These are phyloP conservation scores for Domatiomyces globalis DNA, from an alignment of 2,329 filamentous ascomycete species.

Conservation along the genomic window DNA sequence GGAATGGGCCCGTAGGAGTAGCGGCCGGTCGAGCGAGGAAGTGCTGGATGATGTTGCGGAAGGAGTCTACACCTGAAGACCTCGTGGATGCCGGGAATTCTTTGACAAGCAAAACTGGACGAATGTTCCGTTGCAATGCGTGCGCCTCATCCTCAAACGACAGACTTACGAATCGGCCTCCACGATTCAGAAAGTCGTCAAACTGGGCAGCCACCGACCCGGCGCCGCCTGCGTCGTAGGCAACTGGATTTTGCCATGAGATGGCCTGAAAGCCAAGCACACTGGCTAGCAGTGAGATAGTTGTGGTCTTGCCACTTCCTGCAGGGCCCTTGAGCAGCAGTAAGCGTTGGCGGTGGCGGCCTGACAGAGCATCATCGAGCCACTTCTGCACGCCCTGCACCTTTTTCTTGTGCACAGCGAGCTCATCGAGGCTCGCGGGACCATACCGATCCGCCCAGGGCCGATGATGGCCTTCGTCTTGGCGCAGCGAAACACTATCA, in stretches of 20 bases:
- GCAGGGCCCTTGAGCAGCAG: slow-evolving; percentile 81
- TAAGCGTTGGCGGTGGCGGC: slow-evolving; percentile 48
- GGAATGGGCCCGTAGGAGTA: slow-evolving; percentile 34
- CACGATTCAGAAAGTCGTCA: slow-evolving; percentile 75
- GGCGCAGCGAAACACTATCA: slow-evolving; percentile 12
- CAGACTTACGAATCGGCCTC: slow-evolving; percentile 65
- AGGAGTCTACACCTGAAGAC: slow-evolving; percentile 51
- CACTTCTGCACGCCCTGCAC: slow-evolving; percentile 72
- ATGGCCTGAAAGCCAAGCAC: slow-evolving; percentile 64
- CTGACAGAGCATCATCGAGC: slow-evolving; percentile 60
- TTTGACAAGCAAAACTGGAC: slow-evolving; percentile 56
- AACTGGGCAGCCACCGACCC: slow-evolving; percentile 67
- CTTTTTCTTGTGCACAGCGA: slow-evolving; percentile 91
- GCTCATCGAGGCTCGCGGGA: slow-evolving; percentile 60
- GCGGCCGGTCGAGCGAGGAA: slow-evolving; percentile 58
- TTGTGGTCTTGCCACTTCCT: slow-evolving; percentile 86
- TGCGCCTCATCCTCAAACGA: slow-evolving; percentile 7
- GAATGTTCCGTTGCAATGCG: slow-evolving; percentile 16
- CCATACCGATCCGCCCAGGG: slow-evolving; percentile 84
- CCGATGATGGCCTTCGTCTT: slow-evolving; percentile 42
- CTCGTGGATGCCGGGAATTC: slow-evolving; percentile 69
- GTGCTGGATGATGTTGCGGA: slow-evolving; percentile 60
- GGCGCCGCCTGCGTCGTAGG: slow-evolving; percentile 43
- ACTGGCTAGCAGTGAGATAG: slow-evolving; percentile 60
- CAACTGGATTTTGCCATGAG: slow-evolving; percentile 79